These are phyloP conservation scores for Verruconis gallopava DNA, from an alignment of 2,329 filamentous ascomycete genomes.

Conservation along the genomic window DNA sequence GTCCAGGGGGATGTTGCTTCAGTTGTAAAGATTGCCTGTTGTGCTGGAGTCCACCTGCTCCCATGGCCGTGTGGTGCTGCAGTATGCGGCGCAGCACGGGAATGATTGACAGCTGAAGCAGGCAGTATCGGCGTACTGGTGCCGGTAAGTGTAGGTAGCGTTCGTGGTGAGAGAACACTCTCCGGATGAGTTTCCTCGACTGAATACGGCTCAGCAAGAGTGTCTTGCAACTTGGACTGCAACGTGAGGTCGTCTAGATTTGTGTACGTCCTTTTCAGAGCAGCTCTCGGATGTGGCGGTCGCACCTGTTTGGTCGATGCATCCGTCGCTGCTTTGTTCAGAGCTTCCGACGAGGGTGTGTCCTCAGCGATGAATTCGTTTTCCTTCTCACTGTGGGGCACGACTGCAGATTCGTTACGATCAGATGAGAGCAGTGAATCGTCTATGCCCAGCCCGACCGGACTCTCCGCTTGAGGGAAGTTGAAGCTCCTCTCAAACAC, in stretches of 20 bases:
- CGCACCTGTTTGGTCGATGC: slow-evolving; percentile 19
- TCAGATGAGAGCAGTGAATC: background rate
- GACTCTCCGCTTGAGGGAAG: slow-evolving; percentile 35
- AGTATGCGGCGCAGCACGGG: slow-evolving; percentile 22
- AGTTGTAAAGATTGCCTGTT: slow-evolving; percentile 97
- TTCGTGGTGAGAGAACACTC: slow-evolving; percentile 2
- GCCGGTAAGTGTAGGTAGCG: slow-evolving; percentile 21
- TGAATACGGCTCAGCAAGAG: slow-evolving; percentile 69
- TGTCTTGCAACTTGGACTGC: slow-evolving; percentile 74
- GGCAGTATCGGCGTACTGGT: background rate
- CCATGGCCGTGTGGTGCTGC: slow-evolving; percentile 63
- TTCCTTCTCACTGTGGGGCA: slow-evolving; percentile 1
- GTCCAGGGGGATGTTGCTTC: slow-evolving; percentile 84
- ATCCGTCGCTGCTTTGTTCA: slow-evolving; percentile 31
- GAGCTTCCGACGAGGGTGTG: slow-evolving; percentile 1
- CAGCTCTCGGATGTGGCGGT: slow-evolving; percentile 36
- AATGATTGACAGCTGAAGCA: slow-evolving; percentile 15
- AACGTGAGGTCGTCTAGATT: slow-evolving; percentile 63
- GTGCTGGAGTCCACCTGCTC: slow-evolving; percentile 77
- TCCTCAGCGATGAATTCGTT: slow-evolving; percentile 3
- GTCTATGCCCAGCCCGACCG: slow-evolving; percentile 22
- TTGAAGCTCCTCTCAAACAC: slow-evolving; percentile 72
- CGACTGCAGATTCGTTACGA: background rate
- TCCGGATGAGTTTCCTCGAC: slow-evolving; percentile 33
- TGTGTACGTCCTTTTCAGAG: slow-evolving; percentile 76